phyloP scores from a whole-genome alignment of 202 grass and related monocot species.

The Zizania palustris region DNA sequence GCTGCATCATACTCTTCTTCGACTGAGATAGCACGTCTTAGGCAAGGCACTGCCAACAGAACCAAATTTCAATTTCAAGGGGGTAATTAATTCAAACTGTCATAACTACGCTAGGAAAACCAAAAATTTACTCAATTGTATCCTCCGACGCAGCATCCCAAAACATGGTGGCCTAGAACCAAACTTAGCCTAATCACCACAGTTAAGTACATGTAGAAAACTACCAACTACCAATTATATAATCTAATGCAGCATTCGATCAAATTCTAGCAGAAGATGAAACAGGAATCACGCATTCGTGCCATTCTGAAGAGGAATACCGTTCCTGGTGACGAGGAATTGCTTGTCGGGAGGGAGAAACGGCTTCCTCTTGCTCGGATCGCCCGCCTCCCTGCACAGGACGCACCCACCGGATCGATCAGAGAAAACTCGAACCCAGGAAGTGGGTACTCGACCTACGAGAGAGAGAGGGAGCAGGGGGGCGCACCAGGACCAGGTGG shows the following conservation, averaged over 20 bases:
- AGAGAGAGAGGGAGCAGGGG: not conserved
- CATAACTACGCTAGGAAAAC: not conserved
- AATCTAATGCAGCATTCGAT: conserved; percentile 7
- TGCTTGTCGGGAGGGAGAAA: conserved; percentile 86
- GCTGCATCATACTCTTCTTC: conserved; percentile 92
- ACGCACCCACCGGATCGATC: conserved; percentile 27
- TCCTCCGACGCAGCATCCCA: not conserved
- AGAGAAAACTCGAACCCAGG: not conserved
- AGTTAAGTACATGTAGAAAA: not conserved
- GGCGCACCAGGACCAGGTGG: conserved; percentile 96
- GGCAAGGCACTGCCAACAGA: conserved; percentile 69
- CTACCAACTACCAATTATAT: conserved; percentile 17
- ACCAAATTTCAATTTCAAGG: conserved; percentile 19
- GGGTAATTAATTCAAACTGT: not conserved
- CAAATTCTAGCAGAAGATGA: not conserved
- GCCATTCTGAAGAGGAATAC: conserved; percentile 42
- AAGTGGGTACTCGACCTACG: not conserved
- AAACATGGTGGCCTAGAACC: conserved; percentile 1
- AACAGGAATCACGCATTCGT: not conserved
- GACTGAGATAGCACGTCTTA: conserved; percentile 69
- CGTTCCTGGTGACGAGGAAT: conserved; percentile 90
- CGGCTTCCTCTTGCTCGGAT: conserved; percentile 75
- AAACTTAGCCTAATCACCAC: conserved; percentile 5
- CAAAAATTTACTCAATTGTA: not conserved
- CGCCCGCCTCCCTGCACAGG: conserved; percentile 72